Percentiles rank a stretch among this genome's conserved stretches.
Conservation (phyloP, 371 early-diverging fungal genomes). For the Saksenaea vasiformis region DNA sequence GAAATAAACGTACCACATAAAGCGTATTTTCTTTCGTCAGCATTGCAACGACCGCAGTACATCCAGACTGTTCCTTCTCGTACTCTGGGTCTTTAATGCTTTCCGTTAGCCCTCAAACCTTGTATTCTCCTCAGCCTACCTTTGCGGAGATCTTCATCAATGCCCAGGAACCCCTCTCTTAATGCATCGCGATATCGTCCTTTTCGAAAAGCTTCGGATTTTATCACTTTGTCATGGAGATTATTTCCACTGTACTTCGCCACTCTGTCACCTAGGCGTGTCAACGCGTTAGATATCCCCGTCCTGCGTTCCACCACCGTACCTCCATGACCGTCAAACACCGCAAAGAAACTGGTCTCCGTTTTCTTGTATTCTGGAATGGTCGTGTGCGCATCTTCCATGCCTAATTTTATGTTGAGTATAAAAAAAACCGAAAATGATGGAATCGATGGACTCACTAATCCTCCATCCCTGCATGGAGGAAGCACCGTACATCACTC, state of each 20-base stretch:
- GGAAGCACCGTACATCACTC: not conserved
- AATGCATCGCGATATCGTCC: conserved; percentile 75
- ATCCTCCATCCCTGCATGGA: conserved; percentile 6
- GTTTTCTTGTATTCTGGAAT: conserved; percentile 58
- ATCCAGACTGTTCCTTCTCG: conserved; percentile 77
- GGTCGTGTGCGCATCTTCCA: conserved; percentile 96
- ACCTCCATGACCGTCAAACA: conserved; percentile 97
- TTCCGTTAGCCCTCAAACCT: not conserved
- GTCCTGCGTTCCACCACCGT: conserved; percentile 9
- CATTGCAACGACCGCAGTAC: conserved; percentile 83
- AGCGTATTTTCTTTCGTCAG: conserved; percentile 63
- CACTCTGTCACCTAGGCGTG: conserved; percentile 56
- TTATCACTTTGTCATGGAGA: conserved; percentile 69
- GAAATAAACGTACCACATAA: conserved; percentile 18
- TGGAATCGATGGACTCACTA: not conserved
- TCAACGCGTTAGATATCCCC: not conserved
- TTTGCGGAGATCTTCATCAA: conserved; percentile 74
- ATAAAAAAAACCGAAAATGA: not conserved
- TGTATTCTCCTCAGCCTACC: conserved; percentile 38
- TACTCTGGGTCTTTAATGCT: conserved; percentile 59
- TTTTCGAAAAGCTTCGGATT: conserved; percentile 57
- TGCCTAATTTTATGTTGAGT: conserved; percentile 41
- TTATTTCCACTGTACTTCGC: conserved; percentile 81
- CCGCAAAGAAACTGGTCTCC: conserved; percentile 80
- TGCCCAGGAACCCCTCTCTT: conserved; percentile 74